These are phyloP conservation scores for Rhizodiscina lignyota DNA, from an alignment of 495 filamentous ascomycete species.

Conservation along the genomic window DNA sequence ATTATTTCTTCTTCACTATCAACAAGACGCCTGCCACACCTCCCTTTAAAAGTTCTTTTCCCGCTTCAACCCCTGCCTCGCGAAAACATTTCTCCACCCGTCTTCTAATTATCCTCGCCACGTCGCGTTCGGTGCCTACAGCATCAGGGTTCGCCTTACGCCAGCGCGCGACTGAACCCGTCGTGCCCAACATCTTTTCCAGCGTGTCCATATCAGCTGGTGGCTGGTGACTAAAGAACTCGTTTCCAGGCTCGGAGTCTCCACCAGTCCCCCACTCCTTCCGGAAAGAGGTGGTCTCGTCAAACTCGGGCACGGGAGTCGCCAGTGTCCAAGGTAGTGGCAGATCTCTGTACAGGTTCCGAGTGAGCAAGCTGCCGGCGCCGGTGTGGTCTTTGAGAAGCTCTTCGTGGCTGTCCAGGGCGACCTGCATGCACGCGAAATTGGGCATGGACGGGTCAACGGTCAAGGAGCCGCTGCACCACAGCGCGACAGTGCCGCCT, in stretches of 20 bases:
- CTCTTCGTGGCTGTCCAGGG: conserved; percentile 17
- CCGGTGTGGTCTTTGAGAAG: conserved; percentile 20
- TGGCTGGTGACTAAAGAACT: conserved; percentile 8
- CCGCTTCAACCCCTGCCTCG: conserved; percentile 9
- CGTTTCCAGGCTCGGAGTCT: no score
- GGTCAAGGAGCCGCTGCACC: conserved; percentile 16
- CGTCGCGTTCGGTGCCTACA: conserved; percentile 11
- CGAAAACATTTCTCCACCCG: conserved; percentile 5
- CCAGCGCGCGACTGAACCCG: conserved; percentile 32
- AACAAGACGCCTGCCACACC: conserved; percentile 5
- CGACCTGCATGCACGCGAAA: conserved; percentile 14
- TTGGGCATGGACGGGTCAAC: conserved; percentile 19
- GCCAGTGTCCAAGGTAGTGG: conserved; percentile 32
- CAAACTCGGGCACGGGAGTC: conserved; percentile 23
- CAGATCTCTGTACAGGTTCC: conserved; percentile 25
- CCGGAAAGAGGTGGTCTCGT: conserved; percentile 21
- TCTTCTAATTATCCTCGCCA: conserved; percentile 5
- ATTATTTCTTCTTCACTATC: conserved; percentile 10
- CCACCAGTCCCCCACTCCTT: conserved; percentile 26
- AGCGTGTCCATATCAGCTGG: conserved; percentile 15
- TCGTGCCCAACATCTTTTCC: conserved; percentile 22
- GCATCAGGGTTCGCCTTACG: conserved; percentile 26
- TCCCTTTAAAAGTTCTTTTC: conserved; percentile 7
- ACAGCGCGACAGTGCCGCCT: conserved; percentile 39
- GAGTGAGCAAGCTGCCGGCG: conserved; percentile 22